Percentiles rank a stretch among this genome's conserved stretches.
These are phyloP conservation scores for Blastobotrys aristatus DNA, from an alignment of 1,139 yeast genomes.

Conservation along the genomic window DNA sequence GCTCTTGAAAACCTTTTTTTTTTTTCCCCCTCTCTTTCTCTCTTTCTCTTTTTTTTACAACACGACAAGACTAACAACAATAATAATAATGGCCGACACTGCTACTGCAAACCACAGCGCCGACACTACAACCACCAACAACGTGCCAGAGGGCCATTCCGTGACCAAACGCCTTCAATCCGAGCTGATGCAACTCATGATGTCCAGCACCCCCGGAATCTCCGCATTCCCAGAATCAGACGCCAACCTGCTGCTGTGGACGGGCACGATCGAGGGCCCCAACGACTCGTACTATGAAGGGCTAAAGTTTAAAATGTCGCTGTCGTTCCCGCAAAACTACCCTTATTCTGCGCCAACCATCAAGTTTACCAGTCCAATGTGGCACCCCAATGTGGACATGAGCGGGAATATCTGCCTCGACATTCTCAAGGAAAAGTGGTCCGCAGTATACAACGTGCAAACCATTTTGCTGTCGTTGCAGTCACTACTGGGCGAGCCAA, in stretches of 20 bases:
- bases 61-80: neutral
- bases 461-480: constrained; percentile 56
- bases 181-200: constrained; percentile 49
- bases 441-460: constrained; percentile 62
- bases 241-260: constrained; percentile 53
- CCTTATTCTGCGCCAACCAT: constrained; percentile 60
- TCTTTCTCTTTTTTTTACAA: neutral
- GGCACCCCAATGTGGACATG: constrained; percentile 69
- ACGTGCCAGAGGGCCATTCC: constrained; percentile 37
- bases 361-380: constrained; percentile 59
- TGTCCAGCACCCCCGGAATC: constrained; percentile 46
- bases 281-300: constrained; percentile 56
- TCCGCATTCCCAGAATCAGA: constrained; percentile 52
- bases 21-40: neutral
- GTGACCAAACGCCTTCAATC: constrained; percentile 46
- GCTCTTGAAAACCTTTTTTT: neutral
- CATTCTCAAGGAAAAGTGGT: constrained; percentile 58
- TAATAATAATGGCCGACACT: constrained; percentile 2
- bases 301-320: constrained; percentile 47
- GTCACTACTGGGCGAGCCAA: constrained; percentile 52
- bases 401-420: constrained; percentile 58
- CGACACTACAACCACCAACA: constrained; percentile 1
- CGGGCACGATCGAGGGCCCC: constrained; percentile 61
- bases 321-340: constrained; percentile 54
- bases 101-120: neutral